A percentile compares a stretch with the other conserved stretches of the same genome.
Evolutionary conservation across 352 stramenopile genomes (phyloP).

Genomic region (Phytophthora sojae): DNA sequence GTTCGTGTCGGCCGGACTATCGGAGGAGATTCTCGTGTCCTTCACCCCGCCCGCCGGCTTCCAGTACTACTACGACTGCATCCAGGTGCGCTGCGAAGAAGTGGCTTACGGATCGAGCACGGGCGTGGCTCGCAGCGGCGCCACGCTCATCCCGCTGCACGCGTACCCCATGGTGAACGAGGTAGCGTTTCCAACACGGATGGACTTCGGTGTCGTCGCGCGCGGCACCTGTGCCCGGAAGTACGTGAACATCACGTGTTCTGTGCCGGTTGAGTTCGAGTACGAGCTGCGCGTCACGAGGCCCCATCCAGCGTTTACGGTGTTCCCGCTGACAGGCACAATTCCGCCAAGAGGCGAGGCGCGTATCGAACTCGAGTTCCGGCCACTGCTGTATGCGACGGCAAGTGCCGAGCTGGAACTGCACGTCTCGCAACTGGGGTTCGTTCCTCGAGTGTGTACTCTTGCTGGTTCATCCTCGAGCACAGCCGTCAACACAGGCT

Average conservation of each 20-base stretch:
- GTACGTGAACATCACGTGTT: conserved; percentile 64
- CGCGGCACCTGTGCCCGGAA: conserved; percentile 53
- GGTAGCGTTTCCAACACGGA: conserved; percentile 71
- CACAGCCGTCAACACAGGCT: conserved; percentile 9
- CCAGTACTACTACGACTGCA: conserved; percentile 92
- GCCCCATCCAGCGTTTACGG: conserved; percentile 75
- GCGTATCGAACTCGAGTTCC: conserved; percentile 81
- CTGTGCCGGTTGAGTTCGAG: conserved; percentile 91
- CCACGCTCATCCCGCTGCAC: conserved; percentile 82
- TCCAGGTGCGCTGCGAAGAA: conserved; percentile 79
- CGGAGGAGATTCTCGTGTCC: conserved; percentile 77
- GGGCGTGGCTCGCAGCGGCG: conserved; percentile 42
- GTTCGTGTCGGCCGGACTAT: conserved; percentile 78
- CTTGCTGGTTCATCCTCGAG: conserved; percentile 71
- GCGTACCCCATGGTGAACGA: conserved; percentile 89
- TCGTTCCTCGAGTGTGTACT: conserved; percentile 66
- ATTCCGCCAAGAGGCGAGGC: conserved; percentile 76
- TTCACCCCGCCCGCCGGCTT: conserved; percentile 73
- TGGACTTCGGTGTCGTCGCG: conserved; percentile 85
- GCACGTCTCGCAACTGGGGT: conserved; percentile 81
- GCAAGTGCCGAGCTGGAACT: conserved; percentile 73
- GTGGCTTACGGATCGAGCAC: conserved; percentile 72
- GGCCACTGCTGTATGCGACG: conserved; percentile 68
- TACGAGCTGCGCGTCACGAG: conserved; percentile 77
- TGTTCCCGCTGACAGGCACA: conserved; percentile 72